Conservation (phyloP, 2,329 filamentous ascomycete species). For the Neofusicoccum cordaticola region DNA sequence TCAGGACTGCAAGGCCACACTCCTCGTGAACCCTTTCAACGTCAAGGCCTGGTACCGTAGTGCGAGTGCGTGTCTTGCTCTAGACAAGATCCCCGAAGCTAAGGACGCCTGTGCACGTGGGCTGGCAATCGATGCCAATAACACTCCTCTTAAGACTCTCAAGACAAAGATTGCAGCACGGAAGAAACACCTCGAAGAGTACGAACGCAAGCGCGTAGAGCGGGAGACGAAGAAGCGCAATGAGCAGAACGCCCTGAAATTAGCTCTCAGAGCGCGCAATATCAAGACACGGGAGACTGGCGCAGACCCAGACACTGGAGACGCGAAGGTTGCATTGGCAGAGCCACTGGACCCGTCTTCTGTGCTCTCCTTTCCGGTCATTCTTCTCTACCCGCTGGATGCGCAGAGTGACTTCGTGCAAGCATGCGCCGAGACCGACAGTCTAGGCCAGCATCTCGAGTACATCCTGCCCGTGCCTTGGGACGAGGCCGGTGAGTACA, state of each 20-base stretch:
- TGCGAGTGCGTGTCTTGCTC: slow-evolving; percentile 70
- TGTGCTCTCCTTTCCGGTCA: slow-evolving; percentile 69
- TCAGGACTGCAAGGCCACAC: slow-evolving; percentile 75
- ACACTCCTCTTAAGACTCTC: slow-evolving; percentile 63
- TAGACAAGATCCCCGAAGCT: slow-evolving; percentile 77
- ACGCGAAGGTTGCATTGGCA: slow-evolving; percentile 68
- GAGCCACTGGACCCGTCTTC: slow-evolving; percentile 72
- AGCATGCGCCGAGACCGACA: slow-evolving; percentile 74
- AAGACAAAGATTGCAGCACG: slow-evolving; percentile 62
- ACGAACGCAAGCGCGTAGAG: slow-evolving; percentile 56
- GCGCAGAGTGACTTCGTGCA: slow-evolving; percentile 90
- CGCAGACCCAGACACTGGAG: slow-evolving; percentile 81
- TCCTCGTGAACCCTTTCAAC: slow-evolving; percentile 76
- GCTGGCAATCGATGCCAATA: slow-evolving; percentile 67
- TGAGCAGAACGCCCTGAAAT: slow-evolving; percentile 53
- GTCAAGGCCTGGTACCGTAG: slow-evolving; percentile 91
- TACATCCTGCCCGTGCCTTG: slow-evolving; percentile 89
- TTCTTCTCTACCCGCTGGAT: slow-evolving; percentile 81
- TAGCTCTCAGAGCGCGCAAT: slow-evolving; percentile 63
- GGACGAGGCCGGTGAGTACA: slow-evolving; percentile 69
- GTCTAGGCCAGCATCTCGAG: slow-evolving; percentile 70
- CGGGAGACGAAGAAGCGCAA: slow-evolving; percentile 54
- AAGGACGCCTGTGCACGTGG: slow-evolving; percentile 74
- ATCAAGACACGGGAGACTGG: slow-evolving; percentile 66
- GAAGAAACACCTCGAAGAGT: slow-evolving; percentile 54